Evolutionary conservation across 2,329 filamentous ascomycete species (phyloP).

Genomic region (Pyricularia sp.): DNA sequence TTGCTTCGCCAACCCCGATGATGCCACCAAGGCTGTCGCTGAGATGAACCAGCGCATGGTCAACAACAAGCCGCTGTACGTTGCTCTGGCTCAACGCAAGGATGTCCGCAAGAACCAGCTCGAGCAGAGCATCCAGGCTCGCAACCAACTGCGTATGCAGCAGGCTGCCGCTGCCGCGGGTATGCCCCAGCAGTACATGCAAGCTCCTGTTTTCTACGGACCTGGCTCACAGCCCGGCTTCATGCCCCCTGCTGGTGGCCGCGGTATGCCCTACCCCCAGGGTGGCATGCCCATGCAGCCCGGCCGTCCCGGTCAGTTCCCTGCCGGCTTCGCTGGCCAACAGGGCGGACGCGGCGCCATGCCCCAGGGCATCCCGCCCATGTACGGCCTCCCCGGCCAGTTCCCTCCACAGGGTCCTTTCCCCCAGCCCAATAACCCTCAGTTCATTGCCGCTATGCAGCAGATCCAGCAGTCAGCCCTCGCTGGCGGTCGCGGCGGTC

Average conservation of each 20-base stretch:
- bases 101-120: slow-evolving; percentile 99
- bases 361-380: slow-evolving; percentile 77
- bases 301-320: slow-evolving; percentile 79
- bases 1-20: slow-evolving; percentile 98
- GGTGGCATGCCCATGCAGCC: slow-evolving; percentile 59
- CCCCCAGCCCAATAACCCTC: slow-evolving; percentile 69
- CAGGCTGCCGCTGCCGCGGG: slow-evolving; percentile 86
- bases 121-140: slow-evolving; percentile 97
- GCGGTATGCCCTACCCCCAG: slow-evolving; percentile 59
- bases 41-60: slow-evolving; percentile 99
- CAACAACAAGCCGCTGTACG: slow-evolving; percentile 91
- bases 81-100: slow-evolving; percentile 97
- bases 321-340: slow-evolving; percentile 69
- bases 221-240: slow-evolving; percentile 69
- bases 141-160: slow-evolving; percentile 97
- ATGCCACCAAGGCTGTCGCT: slow-evolving; percentile 96
- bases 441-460: slow-evolving; percentile 75
- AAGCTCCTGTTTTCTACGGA: slow-evolving; percentile 85
- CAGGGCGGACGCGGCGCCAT: slow-evolving; percentile 81
- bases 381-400: slow-evolving; percentile 73
- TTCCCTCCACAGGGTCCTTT: slow-evolving; percentile 72
- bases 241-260: slow-evolving; percentile 50
- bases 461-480: slow-evolving; percentile 58
- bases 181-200: slow-evolving; percentile 82
- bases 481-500: slow-evolving; percentile 51